A percentile compares a stretch with the other conserved stretches of the same genome.
These are phyloP conservation scores for Wallemia mellicola DNA, from an alignment of 1,284 basidiomycete species.

Conservation along the genomic window DNA sequence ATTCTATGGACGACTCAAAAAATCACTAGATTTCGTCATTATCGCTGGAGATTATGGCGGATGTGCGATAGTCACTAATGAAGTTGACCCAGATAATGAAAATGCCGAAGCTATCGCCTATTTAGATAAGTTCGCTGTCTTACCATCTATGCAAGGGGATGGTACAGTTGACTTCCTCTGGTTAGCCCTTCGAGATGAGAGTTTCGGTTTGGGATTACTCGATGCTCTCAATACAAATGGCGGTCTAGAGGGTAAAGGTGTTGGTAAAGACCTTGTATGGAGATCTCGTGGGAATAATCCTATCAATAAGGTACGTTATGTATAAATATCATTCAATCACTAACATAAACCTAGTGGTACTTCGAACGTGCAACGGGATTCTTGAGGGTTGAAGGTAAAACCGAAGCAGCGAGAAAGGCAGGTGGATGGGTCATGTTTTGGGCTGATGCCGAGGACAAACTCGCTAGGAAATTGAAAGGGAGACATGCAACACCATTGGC, in stretches of 20 bases:
- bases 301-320: constrained; percentile 37
- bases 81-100: constrained; percentile 19
- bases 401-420: constrained; percentile 7
- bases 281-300: constrained; percentile 72
- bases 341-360: constrained; percentile 37
- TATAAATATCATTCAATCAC: not conserved
- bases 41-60: constrained; percentile 88
- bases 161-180: constrained; percentile 98
- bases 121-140: constrained; percentile 93
- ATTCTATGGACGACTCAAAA: constrained; percentile 50
- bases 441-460: constrained; percentile 77
- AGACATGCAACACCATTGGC: constrained; percentile 8
- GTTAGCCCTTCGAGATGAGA: constrained; percentile 94
- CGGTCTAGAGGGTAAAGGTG: constrained; percentile 58
- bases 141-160: constrained; percentile 80
- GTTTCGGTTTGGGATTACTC: constrained; percentile 75
- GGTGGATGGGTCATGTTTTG: constrained; percentile 80
- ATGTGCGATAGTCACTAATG: constrained; percentile 76
- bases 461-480: constrained; percentile 19
- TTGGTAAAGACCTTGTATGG: constrained; percentile 88
- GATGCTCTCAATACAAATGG: constrained; percentile 78
- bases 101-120: constrained; percentile 36
- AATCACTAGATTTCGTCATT: constrained; percentile 65
- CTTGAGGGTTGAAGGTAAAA: constrained; percentile 25
- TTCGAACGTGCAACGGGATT: constrained; percentile 86